These are phyloP conservation scores for Anthostomella pinea DNA, from an alignment of 2,329 filamentous ascomycete genomes.

Conservation along the genomic window DNA sequence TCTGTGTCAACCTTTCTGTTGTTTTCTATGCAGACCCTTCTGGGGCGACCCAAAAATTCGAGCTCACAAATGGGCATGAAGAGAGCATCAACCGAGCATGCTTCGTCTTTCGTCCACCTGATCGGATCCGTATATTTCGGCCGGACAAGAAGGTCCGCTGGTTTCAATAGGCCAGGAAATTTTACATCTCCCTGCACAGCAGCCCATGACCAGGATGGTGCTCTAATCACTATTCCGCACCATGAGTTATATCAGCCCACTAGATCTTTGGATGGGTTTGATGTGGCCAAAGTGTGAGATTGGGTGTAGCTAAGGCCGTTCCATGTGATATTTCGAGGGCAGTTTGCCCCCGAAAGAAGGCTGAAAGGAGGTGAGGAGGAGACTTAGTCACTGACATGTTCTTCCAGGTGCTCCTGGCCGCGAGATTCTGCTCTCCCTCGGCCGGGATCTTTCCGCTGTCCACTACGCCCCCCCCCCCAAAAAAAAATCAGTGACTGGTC, in stretches of 20 bases:
- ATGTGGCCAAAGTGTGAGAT: no score
- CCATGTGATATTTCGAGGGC: conserved; percentile 3
- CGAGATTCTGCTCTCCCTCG: no score
- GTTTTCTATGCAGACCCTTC: conserved; percentile 5
- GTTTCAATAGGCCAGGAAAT: neutral
- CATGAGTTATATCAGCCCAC: neutral
- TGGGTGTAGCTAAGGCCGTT: neutral
- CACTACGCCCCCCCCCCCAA: no score
- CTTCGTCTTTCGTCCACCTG: conserved; percentile 13
- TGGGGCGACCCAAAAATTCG: conserved; percentile 17
- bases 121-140: conserved; percentile 5
- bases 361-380: no score
- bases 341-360: no score
- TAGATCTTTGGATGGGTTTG: conserved; percentile 3
- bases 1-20: neutral
- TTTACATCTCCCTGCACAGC: conserved; percentile 15
- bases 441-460: no score
- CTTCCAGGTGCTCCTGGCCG: no score
- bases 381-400: no score
- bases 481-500: no score
- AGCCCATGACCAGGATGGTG: conserved; percentile 25
- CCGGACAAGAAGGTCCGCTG: conserved; percentile 15
- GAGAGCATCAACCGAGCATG: conserved; percentile 15
- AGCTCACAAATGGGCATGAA: conserved; percentile 20
- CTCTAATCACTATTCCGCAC: conserved; percentile 5